A percentile compares a stretch with the other conserved stretches of the same genome.
phyloP scores from a whole-genome alignment of 2,329 filamentous ascomycete genomes.

The Fusarium torreyae region DNA sequence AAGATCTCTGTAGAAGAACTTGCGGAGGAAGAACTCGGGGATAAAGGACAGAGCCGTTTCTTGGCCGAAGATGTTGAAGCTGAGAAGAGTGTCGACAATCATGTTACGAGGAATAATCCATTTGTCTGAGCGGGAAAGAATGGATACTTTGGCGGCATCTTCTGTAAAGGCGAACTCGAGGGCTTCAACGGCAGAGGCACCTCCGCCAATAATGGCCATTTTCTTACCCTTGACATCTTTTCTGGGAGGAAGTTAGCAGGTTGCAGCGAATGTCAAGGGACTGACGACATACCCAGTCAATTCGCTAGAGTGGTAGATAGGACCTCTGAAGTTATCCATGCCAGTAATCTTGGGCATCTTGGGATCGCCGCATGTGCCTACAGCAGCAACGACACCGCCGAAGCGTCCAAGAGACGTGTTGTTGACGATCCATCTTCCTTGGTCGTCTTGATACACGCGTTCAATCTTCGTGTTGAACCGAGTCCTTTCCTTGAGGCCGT shows the following conservation, averaged over 20 bases:
- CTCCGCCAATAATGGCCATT: conserved; percentile 82
- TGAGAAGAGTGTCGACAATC: conserved; percentile 79
- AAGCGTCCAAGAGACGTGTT: conserved; percentile 78
- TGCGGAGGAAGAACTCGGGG: conserved; percentile 80
- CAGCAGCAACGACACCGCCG: conserved; percentile 82
- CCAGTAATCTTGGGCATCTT: conserved; percentile 80
- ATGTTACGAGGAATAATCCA: conserved; percentile 90
- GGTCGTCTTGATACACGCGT: conserved; percentile 76
- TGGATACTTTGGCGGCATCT: conserved; percentile 76
- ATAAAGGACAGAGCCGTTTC: conserved; percentile 84
- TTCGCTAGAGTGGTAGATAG: conserved; percentile 81
- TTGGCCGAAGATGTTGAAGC: conserved; percentile 83
- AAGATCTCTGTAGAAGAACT: conserved; percentile 88
- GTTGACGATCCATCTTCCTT: conserved; percentile 85
- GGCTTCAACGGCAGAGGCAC: conserved; percentile 85
- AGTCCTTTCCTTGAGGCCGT: conserved; percentile 79
- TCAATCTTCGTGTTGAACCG: conserved; percentile 79
- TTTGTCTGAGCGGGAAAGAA: conserved; percentile 84
- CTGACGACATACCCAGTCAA: conserved; percentile 69
- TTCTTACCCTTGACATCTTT: conserved; percentile 81
- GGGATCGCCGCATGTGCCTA: conserved; percentile 85
- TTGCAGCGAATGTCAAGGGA: accelerated
- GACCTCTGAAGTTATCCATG: conserved; percentile 80
- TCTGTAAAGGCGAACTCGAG: conserved; percentile 82
- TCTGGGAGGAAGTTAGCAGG: conserved; percentile 54